Percentiles rank a stretch among this genome's conserved stretches.
These are phyloP conservation scores for Verticillium nonalfalfae DNA, from an alignment of 2,329 filamentous ascomycete species.

Conservation along the genomic window DNA sequence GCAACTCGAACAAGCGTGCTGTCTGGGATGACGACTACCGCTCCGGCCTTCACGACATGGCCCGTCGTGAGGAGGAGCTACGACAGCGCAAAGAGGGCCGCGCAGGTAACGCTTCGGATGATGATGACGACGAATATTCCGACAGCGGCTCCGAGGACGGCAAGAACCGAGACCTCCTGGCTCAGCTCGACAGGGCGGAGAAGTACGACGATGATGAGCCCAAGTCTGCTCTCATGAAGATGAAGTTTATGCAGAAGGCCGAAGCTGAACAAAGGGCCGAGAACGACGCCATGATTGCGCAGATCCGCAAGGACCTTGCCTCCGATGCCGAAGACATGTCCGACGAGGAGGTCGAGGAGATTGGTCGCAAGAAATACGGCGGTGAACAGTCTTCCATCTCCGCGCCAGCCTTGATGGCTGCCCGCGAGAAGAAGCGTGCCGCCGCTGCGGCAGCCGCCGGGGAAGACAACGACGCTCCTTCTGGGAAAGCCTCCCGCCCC, in stretches of 20 bases:
- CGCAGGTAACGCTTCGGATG: slow-evolving; percentile 31
- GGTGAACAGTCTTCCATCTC: slow-evolving; percentile 28
- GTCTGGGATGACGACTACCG: slow-evolving; percentile 88
- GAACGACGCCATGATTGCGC: slow-evolving; percentile 70
- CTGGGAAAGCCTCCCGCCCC: slow-evolving; percentile 16
- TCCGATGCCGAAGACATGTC: slow-evolving; percentile 46
- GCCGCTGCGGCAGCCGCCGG: slow-evolving; percentile 14
- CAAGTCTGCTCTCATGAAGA: slow-evolving; percentile 64
- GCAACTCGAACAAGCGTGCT: slow-evolving; percentile 71
- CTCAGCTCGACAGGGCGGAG: slow-evolving; percentile 36
- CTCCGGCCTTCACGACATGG: slow-evolving; percentile 72
- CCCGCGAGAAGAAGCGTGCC: slow-evolving; percentile 21
- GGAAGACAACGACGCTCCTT: slow-evolving; percentile 12
- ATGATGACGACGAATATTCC: slow-evolving; percentile 48
- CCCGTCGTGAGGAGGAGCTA: slow-evolving; percentile 74
- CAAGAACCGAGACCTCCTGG: slow-evolving; percentile 37
- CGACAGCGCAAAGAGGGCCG: slow-evolving; percentile 73
- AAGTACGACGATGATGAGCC: slow-evolving; percentile 43
- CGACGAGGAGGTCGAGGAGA: slow-evolving; percentile 47
- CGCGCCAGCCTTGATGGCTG: slow-evolving; percentile 19
- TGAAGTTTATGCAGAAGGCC: slow-evolving; percentile 93
- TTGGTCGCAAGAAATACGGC: slow-evolving; percentile 68
- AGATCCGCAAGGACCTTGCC: slow-evolving; percentile 67
- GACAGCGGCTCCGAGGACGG: slow-evolving; percentile 41
- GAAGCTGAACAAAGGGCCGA: slow-evolving; percentile 70